Conservation (phyloP, 148 eudicot genomes). For the Rhododendron molle region DNA sequence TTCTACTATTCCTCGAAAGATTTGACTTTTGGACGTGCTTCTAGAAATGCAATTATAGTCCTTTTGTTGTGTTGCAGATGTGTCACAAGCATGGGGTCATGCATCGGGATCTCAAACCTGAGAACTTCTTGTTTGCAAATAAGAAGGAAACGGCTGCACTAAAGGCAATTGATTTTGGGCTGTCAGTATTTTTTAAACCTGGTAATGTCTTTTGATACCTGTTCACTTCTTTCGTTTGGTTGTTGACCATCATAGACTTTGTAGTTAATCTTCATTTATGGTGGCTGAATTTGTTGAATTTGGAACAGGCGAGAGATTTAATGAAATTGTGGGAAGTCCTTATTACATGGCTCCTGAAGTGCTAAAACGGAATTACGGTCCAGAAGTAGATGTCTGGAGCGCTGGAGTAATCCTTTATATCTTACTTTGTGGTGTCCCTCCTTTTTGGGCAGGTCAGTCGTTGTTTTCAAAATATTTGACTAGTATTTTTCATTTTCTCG, state of each 20-base stretch:
- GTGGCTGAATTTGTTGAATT: background rate
- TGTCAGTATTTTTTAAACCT: constrained; percentile 42
- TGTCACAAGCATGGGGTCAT: constrained; percentile 51
- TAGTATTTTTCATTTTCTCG: background rate
- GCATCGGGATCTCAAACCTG: constrained; percentile 53
- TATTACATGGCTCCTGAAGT: constrained; percentile 70
- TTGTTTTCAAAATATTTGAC: background rate
- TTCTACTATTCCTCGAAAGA: background rate
- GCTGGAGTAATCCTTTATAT: constrained; percentile 61
- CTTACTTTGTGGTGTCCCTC: constrained; percentile 60
- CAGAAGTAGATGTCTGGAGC: constrained; percentile 57
- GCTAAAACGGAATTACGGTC: constrained; percentile 51
- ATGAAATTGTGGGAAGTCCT: constrained; percentile 60
- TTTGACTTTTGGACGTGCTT: background rate
- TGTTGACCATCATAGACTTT: background rate
- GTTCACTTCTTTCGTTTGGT: background rate
- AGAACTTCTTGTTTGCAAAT: constrained; percentile 45
- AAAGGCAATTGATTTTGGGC: constrained; percentile 51
- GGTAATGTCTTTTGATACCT: constrained; percentile 15
- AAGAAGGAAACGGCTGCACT: constrained; percentile 52
- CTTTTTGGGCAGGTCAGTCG: constrained; percentile 54
- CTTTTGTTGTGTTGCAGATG: constrained; percentile 17
- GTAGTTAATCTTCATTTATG: background rate
- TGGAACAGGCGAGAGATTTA: constrained; percentile 36
- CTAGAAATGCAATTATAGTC: background rate